Evolutionary conservation across 768 basidiomycete genomes (phyloP).

Genomic region (Neoboletus subvelutipes): DNA sequence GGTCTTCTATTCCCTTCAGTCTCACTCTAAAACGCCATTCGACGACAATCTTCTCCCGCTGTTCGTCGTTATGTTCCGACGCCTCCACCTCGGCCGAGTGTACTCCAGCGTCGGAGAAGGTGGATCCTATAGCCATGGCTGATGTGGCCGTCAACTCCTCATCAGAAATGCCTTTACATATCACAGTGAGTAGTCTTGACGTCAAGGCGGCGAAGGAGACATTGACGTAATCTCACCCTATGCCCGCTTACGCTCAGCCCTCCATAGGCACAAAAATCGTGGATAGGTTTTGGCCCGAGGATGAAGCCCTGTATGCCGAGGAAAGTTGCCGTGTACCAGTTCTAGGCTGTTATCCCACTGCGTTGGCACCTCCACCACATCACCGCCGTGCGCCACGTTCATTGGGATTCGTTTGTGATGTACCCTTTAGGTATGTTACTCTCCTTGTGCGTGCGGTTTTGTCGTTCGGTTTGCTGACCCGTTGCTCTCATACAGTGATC

Average conservation of each 20-base stretch:
- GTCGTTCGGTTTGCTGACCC: not conserved
- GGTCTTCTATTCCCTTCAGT: constrained; percentile 22
- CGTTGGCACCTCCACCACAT: constrained; percentile 31
- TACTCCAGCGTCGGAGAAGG: constrained; percentile 19
- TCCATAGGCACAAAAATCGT: constrained; percentile 29
- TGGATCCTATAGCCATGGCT: constrained; percentile 19
- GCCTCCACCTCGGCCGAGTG: constrained; percentile 10
- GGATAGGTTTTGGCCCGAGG: constrained; percentile 34
- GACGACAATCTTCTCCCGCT: constrained; percentile 22
- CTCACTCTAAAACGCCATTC: constrained; percentile 28
- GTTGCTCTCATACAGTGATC: constrained; percentile 15
- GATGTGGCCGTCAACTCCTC: constrained; percentile 3
- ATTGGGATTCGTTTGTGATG: constrained; percentile 6
- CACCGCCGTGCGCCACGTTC: constrained; percentile 26
- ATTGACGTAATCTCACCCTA: constrained; percentile 11
- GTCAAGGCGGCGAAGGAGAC: not conserved
- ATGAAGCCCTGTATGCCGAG: constrained; percentile 21
- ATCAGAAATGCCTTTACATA: constrained; percentile 1
- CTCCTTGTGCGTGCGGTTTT: not conserved
- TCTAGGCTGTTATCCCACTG: constrained; percentile 14
- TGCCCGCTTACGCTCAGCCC: constrained; percentile 18
- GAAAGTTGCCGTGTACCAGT: constrained; percentile 14
- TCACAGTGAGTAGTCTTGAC: constrained; percentile 17
- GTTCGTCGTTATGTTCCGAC: constrained; percentile 18
- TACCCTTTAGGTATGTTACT: constrained; percentile 16